These are phyloP conservation scores for Talaromyces islandicus DNA, from an alignment of 2,329 filamentous ascomycete genomes.

Conservation along the genomic window DNA sequence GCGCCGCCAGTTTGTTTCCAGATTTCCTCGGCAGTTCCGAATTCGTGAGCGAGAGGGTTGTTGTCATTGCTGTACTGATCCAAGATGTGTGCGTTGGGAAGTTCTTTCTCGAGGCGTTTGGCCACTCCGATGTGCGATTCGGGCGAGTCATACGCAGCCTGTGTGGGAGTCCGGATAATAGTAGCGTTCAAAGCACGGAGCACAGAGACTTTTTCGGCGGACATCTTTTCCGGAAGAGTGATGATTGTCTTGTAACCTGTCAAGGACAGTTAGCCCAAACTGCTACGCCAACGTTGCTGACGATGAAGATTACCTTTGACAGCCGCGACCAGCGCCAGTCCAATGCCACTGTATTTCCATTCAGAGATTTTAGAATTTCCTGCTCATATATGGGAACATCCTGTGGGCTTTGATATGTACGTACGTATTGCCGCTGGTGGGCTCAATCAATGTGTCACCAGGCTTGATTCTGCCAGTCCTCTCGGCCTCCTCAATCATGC, in stretches of 20 bases:
- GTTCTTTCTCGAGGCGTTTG: constrained; percentile 81
- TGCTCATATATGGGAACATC: neutral
- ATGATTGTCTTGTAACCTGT: constrained; percentile 91
- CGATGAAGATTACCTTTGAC: constrained; percentile 61
- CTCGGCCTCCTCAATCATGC: constrained; percentile 97
- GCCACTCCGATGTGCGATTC: constrained; percentile 98
- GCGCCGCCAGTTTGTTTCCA: constrained; percentile 84
- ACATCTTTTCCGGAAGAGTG: constrained; percentile 99
- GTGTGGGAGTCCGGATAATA: constrained; percentile 94
- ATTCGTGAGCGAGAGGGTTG: constrained; percentile 90
- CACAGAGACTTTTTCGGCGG: constrained; percentile 93
- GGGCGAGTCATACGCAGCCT: constrained; percentile 88
- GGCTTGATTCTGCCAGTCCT: constrained; percentile 88
- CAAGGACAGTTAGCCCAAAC: neutral
- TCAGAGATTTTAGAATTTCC: neutral
- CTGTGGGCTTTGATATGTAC: constrained; percentile 15
- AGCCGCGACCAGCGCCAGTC: constrained; percentile 84
- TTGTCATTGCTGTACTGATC: constrained; percentile 92
- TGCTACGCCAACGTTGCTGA: neutral
- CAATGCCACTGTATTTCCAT: constrained; percentile 60
- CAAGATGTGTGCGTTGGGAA: constrained; percentile 93
- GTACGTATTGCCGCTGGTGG: constrained; percentile 88
- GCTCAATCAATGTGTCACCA: constrained; percentile 94
- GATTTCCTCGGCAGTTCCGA: constrained; percentile 91
- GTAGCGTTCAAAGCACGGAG: constrained; percentile 89